Percentiles rank a stretch among this genome's conserved stretches.
Evolutionary conservation across 2,329 filamentous ascomycete species (phyloP).

Genomic region (Ophiostoma populinum): DNA sequence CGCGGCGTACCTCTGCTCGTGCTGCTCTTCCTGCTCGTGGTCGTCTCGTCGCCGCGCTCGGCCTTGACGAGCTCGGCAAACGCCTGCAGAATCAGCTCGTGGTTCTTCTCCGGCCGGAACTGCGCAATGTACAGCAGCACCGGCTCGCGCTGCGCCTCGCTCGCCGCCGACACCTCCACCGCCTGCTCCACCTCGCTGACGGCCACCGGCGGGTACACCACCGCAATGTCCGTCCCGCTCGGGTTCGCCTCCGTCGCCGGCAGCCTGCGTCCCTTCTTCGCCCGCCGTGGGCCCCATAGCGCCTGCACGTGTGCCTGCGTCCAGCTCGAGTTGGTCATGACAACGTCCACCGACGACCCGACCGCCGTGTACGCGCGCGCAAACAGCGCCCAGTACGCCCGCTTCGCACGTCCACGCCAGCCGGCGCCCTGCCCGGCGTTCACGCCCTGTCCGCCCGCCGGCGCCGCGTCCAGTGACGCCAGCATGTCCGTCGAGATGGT

Average conservation of each 20-base stretch:
- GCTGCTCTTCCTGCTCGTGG: background rate
- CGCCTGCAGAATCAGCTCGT: constrained; percentile 67
- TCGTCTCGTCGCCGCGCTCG: constrained; percentile 6
- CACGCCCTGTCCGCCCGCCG: constrained; percentile 48
- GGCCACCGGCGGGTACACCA: constrained; percentile 84
- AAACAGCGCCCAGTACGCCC: constrained; percentile 73
- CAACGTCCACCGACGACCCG: constrained; percentile 70
- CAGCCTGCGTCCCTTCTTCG: constrained; percentile 18
- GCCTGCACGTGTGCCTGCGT: constrained; percentile 68
- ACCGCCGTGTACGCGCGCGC: constrained; percentile 68
- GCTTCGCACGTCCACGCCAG: constrained; percentile 52
- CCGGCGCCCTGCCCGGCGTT: constrained; percentile 73
- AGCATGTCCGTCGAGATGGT: constrained; percentile 99
- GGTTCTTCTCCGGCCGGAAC: constrained; percentile 95
- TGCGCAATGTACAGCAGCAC: constrained; percentile 86
- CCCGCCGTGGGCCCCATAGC: constrained; percentile 52
- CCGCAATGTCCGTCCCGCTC: constrained; percentile 35
- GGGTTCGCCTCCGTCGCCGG: background rate
- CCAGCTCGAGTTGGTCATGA: constrained; percentile 97
- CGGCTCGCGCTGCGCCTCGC: constrained; percentile 51
- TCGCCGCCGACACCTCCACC: constrained; percentile 52
- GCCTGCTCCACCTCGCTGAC: constrained; percentile 66
- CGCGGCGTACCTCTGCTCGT: constrained; percentile 27
- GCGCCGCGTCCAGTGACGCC: constrained; percentile 52
- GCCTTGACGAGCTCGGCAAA: constrained; percentile 61